Base-by-base conservation (phyloP, 2,329 filamentous ascomycete genomes). In the Myriosclerotinia scirpicola region DNA sequence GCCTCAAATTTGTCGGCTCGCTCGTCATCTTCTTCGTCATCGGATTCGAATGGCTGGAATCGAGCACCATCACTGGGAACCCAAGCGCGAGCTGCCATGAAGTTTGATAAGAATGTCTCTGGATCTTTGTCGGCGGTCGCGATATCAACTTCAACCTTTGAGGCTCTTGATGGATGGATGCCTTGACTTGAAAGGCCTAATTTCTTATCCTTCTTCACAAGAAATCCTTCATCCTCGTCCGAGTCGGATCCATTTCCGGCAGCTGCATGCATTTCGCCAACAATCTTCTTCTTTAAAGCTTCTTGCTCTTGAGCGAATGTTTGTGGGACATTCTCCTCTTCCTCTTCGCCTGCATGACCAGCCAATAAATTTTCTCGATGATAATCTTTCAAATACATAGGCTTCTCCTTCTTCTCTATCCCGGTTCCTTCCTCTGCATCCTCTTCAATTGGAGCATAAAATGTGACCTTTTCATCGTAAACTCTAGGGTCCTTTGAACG, bases 271-370 rank as follows among this genome's bases (percentile, higher is more conserved):
- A 97, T 92, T 74, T 94, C 89, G 66, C 88, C 87, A 48, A 97
- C 83, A 61, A 98, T 87, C 17, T 88, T 85, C 72, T 86, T 85
- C 77, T 95, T 93, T 67, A 96, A 80, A 61, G 89, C 87, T 70
- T 92, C 91, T 77, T 98, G 95, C 80, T 98, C 92, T 78, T 98
- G 87, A 12, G 85, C 87, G 76, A 96, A 97, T 12, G 93, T 96
- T 77, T 54, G 74, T 46, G 84, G 81, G 14, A 82, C 81, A 6
- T 83, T 81, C 9, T 85, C 83, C 17, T 89, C 85, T 22, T 86
- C 82, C 20, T 88, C 85, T 3, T 79, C 84, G n/a, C 83, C 85
- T 12, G 81, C 80, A 67, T 87, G 84, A 46, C 92, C 92, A 50
- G 87, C 87, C 67, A 98, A 77, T n/a, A 97, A 82, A 74, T 94